Percentiles rank a stretch among this genome's conserved stretches.
Evolutionary conservation across 1,284 basidiomycete genomes (phyloP).

Genomic region (Xerocomus amazonicus): DNA sequence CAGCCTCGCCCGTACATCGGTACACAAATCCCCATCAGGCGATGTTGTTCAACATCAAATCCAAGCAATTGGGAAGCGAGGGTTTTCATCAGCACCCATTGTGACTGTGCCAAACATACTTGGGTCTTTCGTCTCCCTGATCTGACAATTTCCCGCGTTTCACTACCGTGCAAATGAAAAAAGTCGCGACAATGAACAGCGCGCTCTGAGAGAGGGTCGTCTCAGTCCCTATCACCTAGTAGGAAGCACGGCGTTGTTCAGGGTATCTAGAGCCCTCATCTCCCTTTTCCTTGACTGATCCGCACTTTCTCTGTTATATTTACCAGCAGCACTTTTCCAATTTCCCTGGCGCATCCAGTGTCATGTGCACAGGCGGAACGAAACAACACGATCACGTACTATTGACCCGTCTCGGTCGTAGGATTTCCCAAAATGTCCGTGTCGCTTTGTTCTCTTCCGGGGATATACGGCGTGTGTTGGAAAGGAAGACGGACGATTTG

Average conservation of each 20-base stretch:
- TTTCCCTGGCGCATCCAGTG: not conserved
- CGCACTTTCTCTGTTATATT: not conserved
- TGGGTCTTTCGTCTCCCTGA: not conserved
- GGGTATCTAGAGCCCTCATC: not conserved
- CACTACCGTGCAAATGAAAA: not conserved
- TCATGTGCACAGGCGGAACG: not conserved
- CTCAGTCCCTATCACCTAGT: not conserved
- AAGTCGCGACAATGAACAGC: not conserved
- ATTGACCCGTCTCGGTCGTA: not conserved
- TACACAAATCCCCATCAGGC: conserved; percentile 22
- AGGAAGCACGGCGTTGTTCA: not conserved
- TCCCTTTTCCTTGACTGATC: not conserved
- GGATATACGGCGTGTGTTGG: conserved; percentile 4
- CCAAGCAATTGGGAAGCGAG: conserved; percentile 19
- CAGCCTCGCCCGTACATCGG: conserved; percentile 19
- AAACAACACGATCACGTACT: conserved; percentile 11
- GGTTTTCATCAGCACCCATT: conserved; percentile 2
- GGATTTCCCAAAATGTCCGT: not conserved
- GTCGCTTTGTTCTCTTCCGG: not conserved
- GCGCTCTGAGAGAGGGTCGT: not conserved
- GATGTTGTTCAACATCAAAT: conserved; percentile 20
- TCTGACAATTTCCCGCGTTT: not conserved
- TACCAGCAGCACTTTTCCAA: not conserved
- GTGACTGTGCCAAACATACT: not conserved
- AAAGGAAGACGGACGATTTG: not conserved